Base-by-base conservation (phyloP, 129 eudicot species). In the Chrysanthemum seticuspe region DNA sequence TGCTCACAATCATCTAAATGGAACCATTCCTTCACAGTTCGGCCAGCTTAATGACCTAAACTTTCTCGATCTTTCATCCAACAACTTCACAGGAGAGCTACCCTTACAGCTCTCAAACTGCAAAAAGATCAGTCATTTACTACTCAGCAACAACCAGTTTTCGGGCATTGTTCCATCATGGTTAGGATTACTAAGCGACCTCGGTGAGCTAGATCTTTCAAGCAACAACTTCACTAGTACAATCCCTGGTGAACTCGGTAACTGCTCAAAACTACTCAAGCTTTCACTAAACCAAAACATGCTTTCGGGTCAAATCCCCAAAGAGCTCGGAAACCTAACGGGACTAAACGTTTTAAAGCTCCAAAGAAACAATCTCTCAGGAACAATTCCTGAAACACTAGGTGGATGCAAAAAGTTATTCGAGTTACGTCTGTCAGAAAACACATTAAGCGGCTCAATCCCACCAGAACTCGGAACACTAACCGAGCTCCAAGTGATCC, bases 151-250 rank as follows among this genome's bases (percentile, higher is more conserved):
- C 14, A 94, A 94, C 79, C 83, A 68, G 13, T 58, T 90, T 23
- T 78, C 77, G 0, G 91, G 98, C 10, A 73, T 2, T 6, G 70
- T 90, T 52, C 98, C 98, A 47, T 65, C 80, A 65, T 94, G 97
- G 98, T 51, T 94, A 58, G 98, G 98, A 29, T 71, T 55, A 9
- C 68, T 86, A 23, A 68, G 87, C 25, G 88, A 88, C 64, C 89
- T 94, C 0, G 98, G 98, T 9, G 98, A 90, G 79, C 71, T 90
- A 50, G 98, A 94, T 70, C 87, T 94, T 82, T 94, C 98, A 3
- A 79, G 44, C 16, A 94, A 94, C 48, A 78, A 73, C 54, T 86
- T 94, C 87, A 74, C 67, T 45, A 91, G 96, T 70, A 81, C 86
- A 36, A 54, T 94, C 27, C 98, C 98, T 29, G 23, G 60, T 66